Evolutionary conservation across 2,329 filamentous ascomycete genomes (phyloP).

Genomic region (Calonectria hawksworthii): DNA sequence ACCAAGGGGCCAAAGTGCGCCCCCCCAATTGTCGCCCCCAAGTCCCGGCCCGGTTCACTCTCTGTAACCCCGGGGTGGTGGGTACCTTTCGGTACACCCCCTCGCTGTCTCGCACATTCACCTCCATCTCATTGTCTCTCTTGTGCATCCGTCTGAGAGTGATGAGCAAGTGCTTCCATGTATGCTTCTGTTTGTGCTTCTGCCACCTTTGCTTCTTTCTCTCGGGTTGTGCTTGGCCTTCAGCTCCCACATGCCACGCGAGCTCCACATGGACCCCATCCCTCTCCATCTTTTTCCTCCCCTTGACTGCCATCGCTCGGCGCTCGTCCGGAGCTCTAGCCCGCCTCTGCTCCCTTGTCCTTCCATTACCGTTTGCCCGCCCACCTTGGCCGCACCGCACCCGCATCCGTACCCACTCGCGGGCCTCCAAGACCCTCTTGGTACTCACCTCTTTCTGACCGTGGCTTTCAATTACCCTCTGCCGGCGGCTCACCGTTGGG

Average conservation of each 20-base stretch:
- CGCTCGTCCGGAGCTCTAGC: constrained; percentile 13
- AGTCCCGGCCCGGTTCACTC: constrained; percentile 29
- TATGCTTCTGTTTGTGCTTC: background rate
- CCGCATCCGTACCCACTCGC: constrained; percentile 14
- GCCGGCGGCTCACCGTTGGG: constrained; percentile 1
- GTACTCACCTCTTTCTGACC: constrained; percentile 22
- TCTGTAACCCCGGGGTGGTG: constrained; percentile 19
- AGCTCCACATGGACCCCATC: constrained; percentile 11
- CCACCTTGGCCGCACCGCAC: constrained; percentile 16
- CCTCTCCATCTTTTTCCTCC: constrained; percentile 13
- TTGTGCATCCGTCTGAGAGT: background rate
- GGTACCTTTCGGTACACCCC: constrained; percentile 12
- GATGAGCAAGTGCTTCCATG: background rate
- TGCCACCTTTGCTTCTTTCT: background rate
- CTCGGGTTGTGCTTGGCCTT: background rate
- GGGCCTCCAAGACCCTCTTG: constrained; percentile 3
- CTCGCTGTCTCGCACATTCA: constrained; percentile 20
- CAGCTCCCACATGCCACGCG: constrained; percentile 4
- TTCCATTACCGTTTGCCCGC: constrained; percentile 16
- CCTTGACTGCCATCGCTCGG: constrained; percentile 1
- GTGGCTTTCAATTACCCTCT: background rate
- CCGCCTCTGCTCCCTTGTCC: constrained; percentile 1
- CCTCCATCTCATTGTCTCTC: constrained; percentile 5
- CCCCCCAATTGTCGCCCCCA: constrained; percentile 22
- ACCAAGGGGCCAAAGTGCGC: background rate